Percentiles rank a stretch among this genome's conserved stretches.
phyloP scores from a whole-genome alignment of 495 filamentous ascomycete genomes.

The Cryomyces antarcticus region DNA sequence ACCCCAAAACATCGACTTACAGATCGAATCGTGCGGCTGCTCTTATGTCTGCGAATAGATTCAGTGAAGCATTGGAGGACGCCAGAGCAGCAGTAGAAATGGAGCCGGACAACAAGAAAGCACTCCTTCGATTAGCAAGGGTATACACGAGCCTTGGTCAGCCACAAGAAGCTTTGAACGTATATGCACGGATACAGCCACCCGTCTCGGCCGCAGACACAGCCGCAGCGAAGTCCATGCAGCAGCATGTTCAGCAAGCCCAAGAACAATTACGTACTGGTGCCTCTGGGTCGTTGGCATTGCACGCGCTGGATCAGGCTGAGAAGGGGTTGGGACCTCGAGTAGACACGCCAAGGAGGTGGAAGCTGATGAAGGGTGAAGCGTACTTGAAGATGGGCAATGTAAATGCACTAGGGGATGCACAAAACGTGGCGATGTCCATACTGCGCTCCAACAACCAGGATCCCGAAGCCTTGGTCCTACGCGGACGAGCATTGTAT shows the following conservation, averaged over 20 bases:
- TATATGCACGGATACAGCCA: slow-evolving; percentile 49
- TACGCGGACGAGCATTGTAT: slow-evolving; percentile 75
- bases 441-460: slow-evolving; percentile 68
- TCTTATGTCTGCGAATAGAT: slow-evolving; percentile 66
- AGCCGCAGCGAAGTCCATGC: slow-evolving; percentile 61
- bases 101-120: slow-evolving; percentile 66
- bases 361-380: slow-evolving; percentile 80
- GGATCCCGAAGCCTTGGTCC: slow-evolving; percentile 82
- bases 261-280: slow-evolving; percentile 52
- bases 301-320: slow-evolving; percentile 80
- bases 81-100: slow-evolving; percentile 59
- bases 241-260: slow-evolving; percentile 59
- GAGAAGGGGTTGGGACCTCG: slow-evolving; percentile 53
- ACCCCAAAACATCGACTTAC: slow-evolving; percentile 66
- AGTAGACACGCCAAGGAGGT: slow-evolving; percentile 67
- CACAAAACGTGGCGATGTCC: slow-evolving; percentile 75
- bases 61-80: slow-evolving; percentile 62
- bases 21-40: slow-evolving; percentile 90
- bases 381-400: slow-evolving; percentile 90
- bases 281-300: slow-evolving; percentile 67
- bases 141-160: slow-evolving; percentile 73
- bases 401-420: slow-evolving; percentile 71
- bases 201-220: slow-evolving; percentile 66
- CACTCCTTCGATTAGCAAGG: slow-evolving; percentile 67
- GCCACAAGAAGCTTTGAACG: slow-evolving; percentile 69